Conservation (phyloP, 331 rosid genomes). For the Acacia pycnantha region DNA sequence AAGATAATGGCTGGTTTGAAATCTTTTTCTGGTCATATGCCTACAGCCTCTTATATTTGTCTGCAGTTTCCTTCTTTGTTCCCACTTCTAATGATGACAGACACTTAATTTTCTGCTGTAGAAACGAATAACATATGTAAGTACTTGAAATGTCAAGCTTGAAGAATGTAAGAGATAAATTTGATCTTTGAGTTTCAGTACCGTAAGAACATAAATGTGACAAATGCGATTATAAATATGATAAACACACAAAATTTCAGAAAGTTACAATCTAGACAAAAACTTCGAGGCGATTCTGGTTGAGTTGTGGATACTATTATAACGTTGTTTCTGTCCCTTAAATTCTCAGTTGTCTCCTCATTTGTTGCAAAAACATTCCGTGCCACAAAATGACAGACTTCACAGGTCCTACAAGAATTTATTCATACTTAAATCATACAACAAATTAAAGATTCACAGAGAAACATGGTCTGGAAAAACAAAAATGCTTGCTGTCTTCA, state of each 20-base stretch:
- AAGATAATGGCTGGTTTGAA: no score
- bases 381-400: slow-evolving; percentile 83
- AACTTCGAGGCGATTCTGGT: slow-evolving; percentile 47
- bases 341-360: slow-evolving; percentile 62
- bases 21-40: not conserved
- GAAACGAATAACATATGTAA: not conserved
- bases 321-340: slow-evolving; percentile 43
- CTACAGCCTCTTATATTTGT: slow-evolving; percentile 9
- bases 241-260: slow-evolving; percentile 79
- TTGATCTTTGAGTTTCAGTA: not conserved
- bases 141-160: not conserved
- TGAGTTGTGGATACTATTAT: slow-evolving; percentile 43
- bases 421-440: not conserved
- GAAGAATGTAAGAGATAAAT: not conserved
- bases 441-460: not conserved
- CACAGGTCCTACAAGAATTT: slow-evolving; percentile 70
- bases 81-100: not conserved
- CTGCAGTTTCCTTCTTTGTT: not conserved
- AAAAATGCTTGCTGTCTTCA: no score
- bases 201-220: not conserved
- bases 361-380: slow-evolving; percentile 60
- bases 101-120: not conserved
- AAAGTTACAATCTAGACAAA: slow-evolving; percentile 90
- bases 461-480: not conserved
- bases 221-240: slow-evolving; percentile 86